Conservation (phyloP, 1,139 yeast species). For the Ogataea hybrid region DNA sequence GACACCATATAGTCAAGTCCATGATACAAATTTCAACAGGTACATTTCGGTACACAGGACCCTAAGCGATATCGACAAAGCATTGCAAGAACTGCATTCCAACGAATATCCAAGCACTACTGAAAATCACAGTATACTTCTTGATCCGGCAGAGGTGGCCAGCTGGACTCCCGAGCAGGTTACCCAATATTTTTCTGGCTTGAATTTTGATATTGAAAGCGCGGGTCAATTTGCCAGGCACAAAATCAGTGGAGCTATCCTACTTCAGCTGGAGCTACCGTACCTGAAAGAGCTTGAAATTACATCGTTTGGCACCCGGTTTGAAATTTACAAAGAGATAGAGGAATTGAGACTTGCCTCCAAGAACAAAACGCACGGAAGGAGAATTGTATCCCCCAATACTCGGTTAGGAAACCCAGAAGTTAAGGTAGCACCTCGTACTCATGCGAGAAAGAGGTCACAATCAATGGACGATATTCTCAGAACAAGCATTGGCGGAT, state of each 20-base stretch:
- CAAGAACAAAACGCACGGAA: conserved; percentile 13
- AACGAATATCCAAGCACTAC: conserved; percentile 7
- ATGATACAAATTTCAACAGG: conserved; percentile 14
- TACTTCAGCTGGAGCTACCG: conserved; percentile 80
- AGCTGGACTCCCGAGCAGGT: conserved; percentile 91
- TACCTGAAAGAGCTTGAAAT: conserved; percentile 91
- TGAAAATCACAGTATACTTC: conserved; percentile 17
- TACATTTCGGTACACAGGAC: conserved; percentile 52
- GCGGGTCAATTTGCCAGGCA: conserved; percentile 82
- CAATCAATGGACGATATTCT: conserved; percentile 52
- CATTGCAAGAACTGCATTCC: conserved; percentile 63
- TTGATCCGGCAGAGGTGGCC: conserved; percentile 50
- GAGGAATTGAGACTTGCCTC: conserved; percentile 54
- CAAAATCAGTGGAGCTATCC: conserved; percentile 82
- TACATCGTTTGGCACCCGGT: conserved; percentile 90
- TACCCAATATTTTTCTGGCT: conserved; percentile 64
- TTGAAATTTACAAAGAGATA: conserved; percentile 86
- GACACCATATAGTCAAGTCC: too few relatives aligned
- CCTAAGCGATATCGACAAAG: conserved; percentile 80
- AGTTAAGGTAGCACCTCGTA: too few relatives aligned
- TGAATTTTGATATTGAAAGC: conserved; percentile 71
- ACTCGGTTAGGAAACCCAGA: background rate
- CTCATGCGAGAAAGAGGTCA: conserved; percentile 47
- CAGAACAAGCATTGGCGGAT: background rate
- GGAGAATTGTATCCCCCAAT: background rate